These are phyloP conservation scores for Echium plantagineum DNA, from an alignment of 257 asterid genomes.

Conservation along the genomic window DNA sequence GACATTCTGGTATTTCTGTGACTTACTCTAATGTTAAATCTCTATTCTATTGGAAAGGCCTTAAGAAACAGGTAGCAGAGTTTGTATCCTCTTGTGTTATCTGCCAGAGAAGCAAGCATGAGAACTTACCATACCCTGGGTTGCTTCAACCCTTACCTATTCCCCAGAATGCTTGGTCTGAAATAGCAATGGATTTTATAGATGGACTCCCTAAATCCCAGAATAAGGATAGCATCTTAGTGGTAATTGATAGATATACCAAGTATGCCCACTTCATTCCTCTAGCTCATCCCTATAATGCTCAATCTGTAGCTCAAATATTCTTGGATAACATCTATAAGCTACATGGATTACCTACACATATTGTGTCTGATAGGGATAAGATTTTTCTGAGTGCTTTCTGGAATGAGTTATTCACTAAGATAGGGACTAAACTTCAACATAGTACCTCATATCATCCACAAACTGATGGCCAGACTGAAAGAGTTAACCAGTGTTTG, in stretches of 20 bases:
- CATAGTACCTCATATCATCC: no score
- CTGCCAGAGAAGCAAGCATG: background rate
- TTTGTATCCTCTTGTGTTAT: background rate
- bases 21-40: background rate
- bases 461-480: no score
- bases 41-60: background rate
- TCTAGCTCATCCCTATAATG: no score
- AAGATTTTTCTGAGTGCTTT: no score
- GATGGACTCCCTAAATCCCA: background rate
- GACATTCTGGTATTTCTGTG: no score
- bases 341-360: background rate
- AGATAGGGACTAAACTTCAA: no score
- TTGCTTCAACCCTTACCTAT: slow-evolving; percentile 2
- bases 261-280: no score
- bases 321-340: background rate
- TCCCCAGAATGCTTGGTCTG: background rate
- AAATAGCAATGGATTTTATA: background rate
- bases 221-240: background rate
- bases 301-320: no score
- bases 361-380: no score
- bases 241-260: no score
- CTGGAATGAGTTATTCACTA: no score
- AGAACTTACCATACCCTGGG: background rate
- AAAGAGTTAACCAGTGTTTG: no score
- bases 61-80: background rate